Percentiles rank a stretch among this genome's conserved stretches.
phyloP scores from a whole-genome alignment of 2,329 filamentous ascomycete species.

The Monascus ruber region DNA sequence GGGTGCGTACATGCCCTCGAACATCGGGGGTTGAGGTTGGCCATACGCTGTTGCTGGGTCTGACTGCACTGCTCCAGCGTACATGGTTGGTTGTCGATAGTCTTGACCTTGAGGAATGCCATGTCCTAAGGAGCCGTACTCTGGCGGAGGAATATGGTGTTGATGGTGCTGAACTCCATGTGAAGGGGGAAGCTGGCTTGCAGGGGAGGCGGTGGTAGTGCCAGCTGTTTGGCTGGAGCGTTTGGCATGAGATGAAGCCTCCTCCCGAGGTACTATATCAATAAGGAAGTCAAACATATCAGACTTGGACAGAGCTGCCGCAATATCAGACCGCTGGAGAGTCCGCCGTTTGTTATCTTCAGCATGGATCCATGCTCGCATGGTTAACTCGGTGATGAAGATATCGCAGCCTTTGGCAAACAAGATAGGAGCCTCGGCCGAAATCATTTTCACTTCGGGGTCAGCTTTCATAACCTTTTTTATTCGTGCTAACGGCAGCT shows the following conservation, averaged over 20 bases:
- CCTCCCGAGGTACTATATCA: constrained; percentile 93
- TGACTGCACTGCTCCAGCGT: constrained; percentile 64
- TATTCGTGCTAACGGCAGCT: constrained; percentile 91
- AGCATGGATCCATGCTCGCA: constrained; percentile 98
- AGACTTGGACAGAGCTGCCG: constrained; percentile 86
- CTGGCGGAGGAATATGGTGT: constrained; percentile 45
- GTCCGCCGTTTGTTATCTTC: constrained; percentile 98
- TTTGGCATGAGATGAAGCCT: constrained; percentile 77
- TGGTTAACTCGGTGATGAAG: constrained; percentile 96
- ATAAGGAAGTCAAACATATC: constrained; percentile 99
- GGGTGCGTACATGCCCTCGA: constrained; percentile 69
- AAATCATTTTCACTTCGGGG: constrained; percentile 99
- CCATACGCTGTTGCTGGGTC: constrained; percentile 62
- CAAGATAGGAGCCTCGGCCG: constrained; percentile 89
- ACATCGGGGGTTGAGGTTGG: constrained; percentile 65
- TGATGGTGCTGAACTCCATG: constrained; percentile 43
- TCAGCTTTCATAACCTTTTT: constrained; percentile 99
- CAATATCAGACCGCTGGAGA: constrained; percentile 90
- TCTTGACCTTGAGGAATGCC: constrained; percentile 58
- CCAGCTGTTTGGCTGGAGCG: constrained; percentile 43
- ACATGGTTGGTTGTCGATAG: constrained; percentile 74
- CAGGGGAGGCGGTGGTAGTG: constrained; percentile 39
- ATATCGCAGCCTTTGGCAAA: constrained; percentile 99
- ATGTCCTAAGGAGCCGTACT: constrained; percentile 51
- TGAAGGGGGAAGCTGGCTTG: constrained; percentile 29